Percentiles rank a stretch among this genome's conserved stretches.
phyloP scores from a whole-genome alignment of 306 rosid genomes.

The Arachis stenosperma region DNA sequence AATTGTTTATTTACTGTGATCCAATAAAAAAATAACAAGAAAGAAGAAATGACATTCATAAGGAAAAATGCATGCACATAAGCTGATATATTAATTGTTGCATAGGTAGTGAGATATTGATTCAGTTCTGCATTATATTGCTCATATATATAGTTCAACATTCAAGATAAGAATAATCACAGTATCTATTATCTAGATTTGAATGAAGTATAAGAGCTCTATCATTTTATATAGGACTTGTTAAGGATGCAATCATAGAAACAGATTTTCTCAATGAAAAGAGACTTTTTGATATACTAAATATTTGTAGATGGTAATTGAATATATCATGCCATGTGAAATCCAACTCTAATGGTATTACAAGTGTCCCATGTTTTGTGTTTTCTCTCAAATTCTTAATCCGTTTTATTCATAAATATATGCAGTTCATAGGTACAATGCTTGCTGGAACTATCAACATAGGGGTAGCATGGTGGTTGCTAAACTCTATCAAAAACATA shows the following conservation, averaged over 20 bases:
- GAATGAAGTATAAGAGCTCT: no score
- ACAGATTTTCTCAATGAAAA: background rate
- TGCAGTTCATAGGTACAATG: slow-evolving; percentile 76
- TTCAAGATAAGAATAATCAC: background rate
- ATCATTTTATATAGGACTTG: background rate
- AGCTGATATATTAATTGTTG: background rate
- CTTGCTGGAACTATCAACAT: slow-evolving; percentile 85
- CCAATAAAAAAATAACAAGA: slow-evolving; percentile 20
- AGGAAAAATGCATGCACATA: background rate
- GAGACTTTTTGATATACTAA: background rate
- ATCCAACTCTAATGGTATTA: background rate
- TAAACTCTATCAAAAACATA: slow-evolving; percentile 57
- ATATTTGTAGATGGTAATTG: background rate
- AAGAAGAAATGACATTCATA: background rate
- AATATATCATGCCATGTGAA: background rate
- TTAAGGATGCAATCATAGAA: background rate
- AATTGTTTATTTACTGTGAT: background rate
- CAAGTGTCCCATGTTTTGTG: background rate
- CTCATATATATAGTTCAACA: background rate
- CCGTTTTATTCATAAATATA: slow-evolving; percentile 26
- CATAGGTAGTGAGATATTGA: background rate
- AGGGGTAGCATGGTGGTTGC: slow-evolving; percentile 80
- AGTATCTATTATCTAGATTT: background rate
- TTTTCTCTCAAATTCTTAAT: slow-evolving; percentile 19
- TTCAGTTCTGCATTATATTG: background rate